Base-by-base conservation (phyloP, 1,139 yeast genomes). In the Suhomyces wounanorum region DNA sequence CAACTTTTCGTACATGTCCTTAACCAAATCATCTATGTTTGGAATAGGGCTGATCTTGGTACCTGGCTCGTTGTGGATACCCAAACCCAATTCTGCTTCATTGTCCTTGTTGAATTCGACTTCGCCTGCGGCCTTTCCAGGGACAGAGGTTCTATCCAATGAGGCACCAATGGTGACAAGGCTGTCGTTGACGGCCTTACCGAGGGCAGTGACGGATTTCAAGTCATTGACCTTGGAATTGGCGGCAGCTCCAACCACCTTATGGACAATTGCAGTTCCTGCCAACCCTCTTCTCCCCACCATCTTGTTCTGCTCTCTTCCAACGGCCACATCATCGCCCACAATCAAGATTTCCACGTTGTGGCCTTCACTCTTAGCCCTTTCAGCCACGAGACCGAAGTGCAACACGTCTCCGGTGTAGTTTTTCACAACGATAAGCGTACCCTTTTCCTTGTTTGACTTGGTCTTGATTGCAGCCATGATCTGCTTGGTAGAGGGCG, bases 51-150 rank as follows among this genome's bases (percentile, higher is more conserved):
- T 77, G 44, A 87, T 68, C 58, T 86, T 82, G 49, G 83, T 83
- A 51, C 97, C 97, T 0, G 97, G 95, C 65, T 92, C 98, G 63
- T 92, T 92, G 68, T 92, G 98, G 55, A 92, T 92, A 45, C 98
- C 98, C 84, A 92, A 86, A 26, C 98, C 98, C 55, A 92, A 77
- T 68, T 92, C 98, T 60, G 87, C 86, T 65, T 89, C 91, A 50
- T 81, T 70, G 2, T 63, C 65, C 6, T 66, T 69, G 42, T 78
- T 71, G 54, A 73, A 70, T 16, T 73, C 79, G 42, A 72, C 75
- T 37, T 69, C 70, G 17, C 55, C 80, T 13, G 80, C 80, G 13
- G 80, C 76, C 57, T 85, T 80, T 7, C 96, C 96, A 3, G 98
- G 97, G 40, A 90, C 96, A 44, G 89, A 83, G 50, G 96, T 90